Evolutionary conservation across 2,329 filamentous ascomycete species (phyloP).

Genomic region (Trichoderma hamatum): DNA sequence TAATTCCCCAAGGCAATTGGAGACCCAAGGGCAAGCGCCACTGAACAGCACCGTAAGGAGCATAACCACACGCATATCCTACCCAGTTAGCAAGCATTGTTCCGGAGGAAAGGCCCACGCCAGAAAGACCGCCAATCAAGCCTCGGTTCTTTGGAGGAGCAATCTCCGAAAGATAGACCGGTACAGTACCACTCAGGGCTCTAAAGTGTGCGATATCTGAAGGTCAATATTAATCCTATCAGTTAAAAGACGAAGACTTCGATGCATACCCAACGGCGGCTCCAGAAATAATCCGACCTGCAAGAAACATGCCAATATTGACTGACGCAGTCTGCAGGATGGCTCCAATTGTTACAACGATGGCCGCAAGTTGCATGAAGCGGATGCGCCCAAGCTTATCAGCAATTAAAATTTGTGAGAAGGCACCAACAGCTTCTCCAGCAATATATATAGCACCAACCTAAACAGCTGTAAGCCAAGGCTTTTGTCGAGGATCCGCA

Average conservation of each 20-base stretch:
- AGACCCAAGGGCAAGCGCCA: neutral
- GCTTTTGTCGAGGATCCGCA: too few relatives aligned
- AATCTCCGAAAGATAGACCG: neutral
- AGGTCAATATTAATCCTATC: too few relatives aligned
- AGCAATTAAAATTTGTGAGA: neutral
- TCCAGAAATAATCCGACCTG: neutral
- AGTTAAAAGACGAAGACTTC: neutral
- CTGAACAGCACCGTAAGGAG: neutral
- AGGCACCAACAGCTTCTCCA: neutral
- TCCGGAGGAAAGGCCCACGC: neutral
- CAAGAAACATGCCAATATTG: conserved; percentile 1
- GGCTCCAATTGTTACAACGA: neutral
- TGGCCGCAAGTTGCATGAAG: neutral
- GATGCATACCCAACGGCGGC: neutral
- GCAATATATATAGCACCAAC: neutral
- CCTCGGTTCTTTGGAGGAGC: neutral
- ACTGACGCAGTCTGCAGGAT: neutral
- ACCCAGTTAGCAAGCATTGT: neutral
- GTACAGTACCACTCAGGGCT: neutral
- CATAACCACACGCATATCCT: neutral
- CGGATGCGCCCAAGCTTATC: neutral
- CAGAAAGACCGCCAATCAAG: neutral
- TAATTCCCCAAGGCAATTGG: neutral
- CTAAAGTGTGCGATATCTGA: neutral
- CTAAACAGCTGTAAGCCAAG: neutral